Evolutionary conservation across 192 early-diverging fungal genomes (phyloP).

Genomic region (Haplosporangium gracile): DNA sequence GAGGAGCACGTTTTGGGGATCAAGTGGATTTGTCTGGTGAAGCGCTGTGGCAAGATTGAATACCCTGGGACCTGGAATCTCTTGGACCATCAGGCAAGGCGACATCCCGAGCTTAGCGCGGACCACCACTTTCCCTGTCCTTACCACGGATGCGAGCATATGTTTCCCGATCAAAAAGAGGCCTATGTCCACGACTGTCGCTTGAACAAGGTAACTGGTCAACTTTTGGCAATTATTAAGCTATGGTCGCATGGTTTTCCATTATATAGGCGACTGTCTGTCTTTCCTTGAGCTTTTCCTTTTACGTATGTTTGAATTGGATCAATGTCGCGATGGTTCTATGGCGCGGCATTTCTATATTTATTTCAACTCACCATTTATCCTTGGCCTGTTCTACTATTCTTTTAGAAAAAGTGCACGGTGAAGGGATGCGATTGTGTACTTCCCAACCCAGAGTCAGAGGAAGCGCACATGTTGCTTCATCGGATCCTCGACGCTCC

Average conservation of each 20-base stretch:
- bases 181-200: neutral
- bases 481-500: neutral
- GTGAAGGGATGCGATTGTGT: neutral
- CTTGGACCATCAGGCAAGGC: neutral
- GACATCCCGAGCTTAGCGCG: neutral
- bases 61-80: no score
- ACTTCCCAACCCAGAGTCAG: neutral
- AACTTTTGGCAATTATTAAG: no score
- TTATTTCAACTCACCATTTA: neutral
- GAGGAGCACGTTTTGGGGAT: neutral
- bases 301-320: no score
- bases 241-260: no score
- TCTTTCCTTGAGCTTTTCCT: no score
- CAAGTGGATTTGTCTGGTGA: slow-evolving; percentile 1
- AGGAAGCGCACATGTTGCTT: neutral
- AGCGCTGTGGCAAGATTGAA: neutral
- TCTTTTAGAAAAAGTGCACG: neutral
- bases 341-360: neutral
- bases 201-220: neutral
- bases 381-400: neutral
- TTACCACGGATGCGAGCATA: neutral
- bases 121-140: neutral
- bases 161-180: slow-evolving; percentile 3
- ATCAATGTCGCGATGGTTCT: no score
- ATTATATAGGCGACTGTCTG: no score